Conservation (phyloP, 1,284 basidiomycete genomes). For the Anthracocystis walkeri region DNA sequence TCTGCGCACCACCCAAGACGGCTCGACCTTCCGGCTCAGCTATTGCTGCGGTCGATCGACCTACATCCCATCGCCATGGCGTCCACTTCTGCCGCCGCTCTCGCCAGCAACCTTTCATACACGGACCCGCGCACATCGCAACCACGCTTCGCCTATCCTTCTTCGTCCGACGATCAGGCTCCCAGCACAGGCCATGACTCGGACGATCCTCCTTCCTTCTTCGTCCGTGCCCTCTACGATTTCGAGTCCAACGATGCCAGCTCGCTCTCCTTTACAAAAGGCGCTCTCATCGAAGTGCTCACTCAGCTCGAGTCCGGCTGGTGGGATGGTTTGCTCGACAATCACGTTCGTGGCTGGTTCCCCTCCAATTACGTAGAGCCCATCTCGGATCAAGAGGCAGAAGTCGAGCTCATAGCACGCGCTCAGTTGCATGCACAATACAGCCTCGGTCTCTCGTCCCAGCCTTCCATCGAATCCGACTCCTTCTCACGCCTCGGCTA, state of each 20-base stretch:
- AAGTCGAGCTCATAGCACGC: conserved; percentile 42
- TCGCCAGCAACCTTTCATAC: conserved; percentile 5
- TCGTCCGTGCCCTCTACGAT: conserved; percentile 92
- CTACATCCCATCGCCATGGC: conserved; percentile 13
- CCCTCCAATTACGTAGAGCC: conserved; percentile 92
- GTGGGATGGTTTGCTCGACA: conserved; percentile 94
- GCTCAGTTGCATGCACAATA: conserved; percentile 39
- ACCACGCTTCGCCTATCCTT: conserved; percentile 12
- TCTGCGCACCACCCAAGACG: not conserved
- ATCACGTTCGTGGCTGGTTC: conserved; percentile 84
- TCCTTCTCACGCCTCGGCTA: conserved; percentile 52
- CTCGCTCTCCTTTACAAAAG: conserved; percentile 85
- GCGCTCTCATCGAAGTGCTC: conserved; percentile 93
- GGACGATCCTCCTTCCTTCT: conserved; percentile 73
- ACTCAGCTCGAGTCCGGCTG: conserved; percentile 92
- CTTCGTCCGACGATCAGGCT: conserved; percentile 11
- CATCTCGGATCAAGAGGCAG: conserved; percentile 80
- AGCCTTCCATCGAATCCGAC: conserved; percentile 31
- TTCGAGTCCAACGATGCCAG: conserved; percentile 81
- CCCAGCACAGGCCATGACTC: conserved; percentile 28
- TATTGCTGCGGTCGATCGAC: too few relatives aligned
- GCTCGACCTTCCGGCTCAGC: too few relatives aligned
- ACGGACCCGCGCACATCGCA: conserved; percentile 7
- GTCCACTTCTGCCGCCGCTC: conserved; percentile 34
- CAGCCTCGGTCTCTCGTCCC: conserved; percentile 31